Base-by-base conservation (phyloP, 208 protist genomes). In the Wallacemonas rigidus region DNA sequence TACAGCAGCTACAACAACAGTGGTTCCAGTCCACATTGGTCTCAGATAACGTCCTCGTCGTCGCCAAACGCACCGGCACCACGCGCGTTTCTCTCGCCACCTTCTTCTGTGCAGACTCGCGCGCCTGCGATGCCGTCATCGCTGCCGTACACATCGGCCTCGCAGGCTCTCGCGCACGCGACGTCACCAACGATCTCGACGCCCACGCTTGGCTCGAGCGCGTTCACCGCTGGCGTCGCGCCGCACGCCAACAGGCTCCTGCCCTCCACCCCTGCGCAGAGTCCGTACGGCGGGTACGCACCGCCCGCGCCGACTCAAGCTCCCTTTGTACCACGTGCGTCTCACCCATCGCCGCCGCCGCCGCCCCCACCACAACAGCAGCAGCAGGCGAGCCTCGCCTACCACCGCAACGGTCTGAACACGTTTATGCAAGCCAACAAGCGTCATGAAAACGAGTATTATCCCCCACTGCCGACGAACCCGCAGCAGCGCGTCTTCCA, bases 401-500 rank as follows among this genome's bases (percentile, higher is more conserved):
- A 81, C 44, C 56, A 85, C 67, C 72, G 75, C 60, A 62, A 79
- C 63, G 77, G 74, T 40, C 77, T 74, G 3, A 86, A 86, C 77
- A 86, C 81, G 11, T 82, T 79, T 40, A 86, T 86, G 17, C 81
- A 86, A 51, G 81, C 71, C 1, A 77, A 72, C 17, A 86, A 86
- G 71, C 76, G 69, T 15, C 58, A 72, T 15, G 81, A 86, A 54
- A 82, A 86, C 57, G 69, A 77, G 67, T 86, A 82, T 74, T 86
- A 80, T 74, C 81, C 81, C 4, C 76, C 77, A 1, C 62, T 82
- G 67, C 75, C 80, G 41, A 53, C 54, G 2, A 51, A 51, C 51
- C 69, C 67, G 17, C 51, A 69, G 3, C 75, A 74, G 51, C 73
- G 67, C 35, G 60, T 72, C 1, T 65, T 65, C n/a, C 41, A 17